A percentile compares a stretch with the other conserved stretches of the same genome.
Conservation (phyloP, 2,329 filamentous ascomycete genomes). For the Chrysoporthe deuterocubensis region DNA sequence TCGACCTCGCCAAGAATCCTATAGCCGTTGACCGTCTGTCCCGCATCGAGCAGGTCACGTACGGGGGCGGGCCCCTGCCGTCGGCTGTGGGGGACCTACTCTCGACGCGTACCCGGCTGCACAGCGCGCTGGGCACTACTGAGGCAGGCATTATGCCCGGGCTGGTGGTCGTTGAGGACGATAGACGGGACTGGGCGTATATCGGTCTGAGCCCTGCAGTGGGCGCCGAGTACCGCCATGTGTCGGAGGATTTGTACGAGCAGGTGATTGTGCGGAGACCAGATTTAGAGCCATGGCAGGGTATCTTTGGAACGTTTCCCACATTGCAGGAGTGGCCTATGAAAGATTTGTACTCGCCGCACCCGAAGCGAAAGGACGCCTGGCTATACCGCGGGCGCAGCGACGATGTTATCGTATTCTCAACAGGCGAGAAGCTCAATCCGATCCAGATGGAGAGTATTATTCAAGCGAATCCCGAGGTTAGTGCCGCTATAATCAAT, state of each 20-base stretch:
- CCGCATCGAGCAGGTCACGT: not conserved
- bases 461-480: slow-evolving; percentile 10
- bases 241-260: slow-evolving; percentile 34
- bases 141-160: not conserved
- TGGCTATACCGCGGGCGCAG: slow-evolving; percentile 8
- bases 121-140: not conserved
- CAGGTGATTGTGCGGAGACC: slow-evolving; percentile 33
- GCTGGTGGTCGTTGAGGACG: not conserved
- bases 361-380: slow-evolving; percentile 2
- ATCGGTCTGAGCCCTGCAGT: slow-evolving; percentile 31
- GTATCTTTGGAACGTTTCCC: slow-evolving; percentile 35
- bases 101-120: not conserved
- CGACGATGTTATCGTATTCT: slow-evolving; percentile 17
- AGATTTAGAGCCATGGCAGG: slow-evolving; percentile 29
- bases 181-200: slow-evolving; percentile 25
- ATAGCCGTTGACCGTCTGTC: not conserved
- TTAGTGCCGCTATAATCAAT: slow-evolving; percentile 11
- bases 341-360: slow-evolving; percentile 6
- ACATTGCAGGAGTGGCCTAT: slow-evolving; percentile 36
- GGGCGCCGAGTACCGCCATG: slow-evolving; percentile 4
- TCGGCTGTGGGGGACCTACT: not conserved
- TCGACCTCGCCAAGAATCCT: not conserved
- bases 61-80: not conserved
- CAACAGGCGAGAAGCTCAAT: slow-evolving; percentile 16
- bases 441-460: slow-evolving; percentile 16